Percentiles rank a stretch among this genome's conserved stretches.
Conservation (phyloP, 768 basidiomycete genomes). For the Boletus huronensis region DNA sequence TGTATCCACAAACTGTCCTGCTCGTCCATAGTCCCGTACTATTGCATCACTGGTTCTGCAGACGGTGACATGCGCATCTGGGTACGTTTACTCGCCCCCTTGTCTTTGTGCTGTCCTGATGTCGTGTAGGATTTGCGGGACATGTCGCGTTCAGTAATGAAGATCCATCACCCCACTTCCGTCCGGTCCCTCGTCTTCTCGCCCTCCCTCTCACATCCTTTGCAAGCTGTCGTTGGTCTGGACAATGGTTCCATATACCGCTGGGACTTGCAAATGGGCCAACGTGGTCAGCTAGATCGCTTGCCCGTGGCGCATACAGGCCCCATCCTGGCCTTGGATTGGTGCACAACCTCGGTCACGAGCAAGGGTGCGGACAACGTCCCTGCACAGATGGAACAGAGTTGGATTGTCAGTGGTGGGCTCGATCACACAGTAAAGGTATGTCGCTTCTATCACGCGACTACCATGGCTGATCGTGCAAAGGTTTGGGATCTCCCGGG, state of each 20-base stretch:
- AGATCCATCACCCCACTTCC: conserved; percentile 65
- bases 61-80: conserved; percentile 80
- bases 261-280: conserved; percentile 80
- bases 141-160: conserved; percentile 62
- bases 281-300: conserved; percentile 67
- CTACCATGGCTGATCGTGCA: background rate
- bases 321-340: conserved; percentile 70
- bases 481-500: conserved; percentile 69
- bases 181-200: conserved; percentile 72
- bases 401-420: conserved; percentile 80
- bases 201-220: conserved; percentile 57
- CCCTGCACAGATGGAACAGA: conserved; percentile 31
- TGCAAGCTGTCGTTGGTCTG: conserved; percentile 65
- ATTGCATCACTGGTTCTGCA: conserved; percentile 76
- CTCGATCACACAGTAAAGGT: conserved; percentile 80
- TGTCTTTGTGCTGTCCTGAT: background rate
- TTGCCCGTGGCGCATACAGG: conserved; percentile 71
- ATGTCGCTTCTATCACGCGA: conserved; percentile 2
- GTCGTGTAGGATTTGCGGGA: conserved; percentile 64
- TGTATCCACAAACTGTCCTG: conserved; percentile 69
- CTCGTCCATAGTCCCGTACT: conserved; percentile 63
- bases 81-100: conserved; percentile 42
- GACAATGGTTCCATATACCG: conserved; percentile 71
- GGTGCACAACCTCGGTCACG: conserved; percentile 44
- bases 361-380: conserved; percentile 13